A percentile compares a stretch with the other conserved stretches of the same genome.
phyloP scores from a whole-genome alignment of 2,329 filamentous ascomycete species.

The Shiraia sp. region DNA sequence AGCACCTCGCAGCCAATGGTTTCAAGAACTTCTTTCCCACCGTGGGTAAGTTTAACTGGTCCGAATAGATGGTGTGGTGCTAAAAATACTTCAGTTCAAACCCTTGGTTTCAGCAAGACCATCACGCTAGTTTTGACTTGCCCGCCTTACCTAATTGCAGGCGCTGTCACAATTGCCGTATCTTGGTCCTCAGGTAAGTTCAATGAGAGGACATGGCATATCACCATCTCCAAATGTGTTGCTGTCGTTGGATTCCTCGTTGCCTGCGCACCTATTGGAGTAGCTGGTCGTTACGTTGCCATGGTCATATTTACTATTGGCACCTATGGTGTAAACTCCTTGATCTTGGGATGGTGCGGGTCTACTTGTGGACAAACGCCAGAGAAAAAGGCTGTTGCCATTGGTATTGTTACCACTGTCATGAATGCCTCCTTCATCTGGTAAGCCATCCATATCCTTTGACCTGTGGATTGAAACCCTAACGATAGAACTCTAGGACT shows the following conservation, averaged over 20 bases:
- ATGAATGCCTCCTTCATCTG: constrained; percentile 50
- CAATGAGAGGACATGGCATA: constrained; percentile 49
- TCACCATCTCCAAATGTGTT: constrained; percentile 44
- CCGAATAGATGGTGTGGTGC: no score
- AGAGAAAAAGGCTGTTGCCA: constrained; percentile 52
- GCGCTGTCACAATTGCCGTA: constrained; percentile 36
- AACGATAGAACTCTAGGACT: no score
- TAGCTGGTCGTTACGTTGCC: constrained; percentile 37
- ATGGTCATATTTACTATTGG: constrained; percentile 43
- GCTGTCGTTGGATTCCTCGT: constrained; percentile 47
- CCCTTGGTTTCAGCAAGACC: constrained; percentile 54
- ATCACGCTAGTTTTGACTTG: constrained; percentile 56
- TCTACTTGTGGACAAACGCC: constrained; percentile 50
- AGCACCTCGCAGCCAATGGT: constrained; percentile 30
- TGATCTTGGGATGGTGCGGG: constrained; percentile 52
- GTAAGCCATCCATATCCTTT: constrained; percentile 7
- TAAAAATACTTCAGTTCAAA: no score
- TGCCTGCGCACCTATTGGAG: constrained; percentile 41
- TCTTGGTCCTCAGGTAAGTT: constrained; percentile 43
- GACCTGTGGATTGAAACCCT: constrained; percentile 2
- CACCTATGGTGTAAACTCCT: constrained; percentile 45
- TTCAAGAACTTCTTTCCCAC: constrained; percentile 55
- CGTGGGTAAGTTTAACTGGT: constrained; percentile 54
- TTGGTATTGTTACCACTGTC: constrained; percentile 50
- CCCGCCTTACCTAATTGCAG: constrained; percentile 31